These are phyloP conservation scores for Lentinula novae-zelandiae DNA, from an alignment of 1,284 basidiomycete genomes.

Conservation along the genomic window DNA sequence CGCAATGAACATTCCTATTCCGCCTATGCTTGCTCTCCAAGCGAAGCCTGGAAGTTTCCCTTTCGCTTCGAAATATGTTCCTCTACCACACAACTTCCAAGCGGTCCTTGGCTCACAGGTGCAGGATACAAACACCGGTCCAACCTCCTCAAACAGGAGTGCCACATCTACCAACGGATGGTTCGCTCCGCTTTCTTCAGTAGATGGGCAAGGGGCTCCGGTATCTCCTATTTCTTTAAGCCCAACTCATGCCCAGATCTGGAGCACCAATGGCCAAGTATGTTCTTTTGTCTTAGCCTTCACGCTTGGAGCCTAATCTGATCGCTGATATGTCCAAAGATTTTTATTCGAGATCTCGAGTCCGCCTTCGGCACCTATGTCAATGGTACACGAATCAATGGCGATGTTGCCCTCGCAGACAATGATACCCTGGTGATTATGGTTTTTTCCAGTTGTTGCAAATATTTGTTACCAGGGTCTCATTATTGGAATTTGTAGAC, in stretches of 20 bases:
- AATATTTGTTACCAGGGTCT: constrained; percentile 10
- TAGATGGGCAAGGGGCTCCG: background rate
- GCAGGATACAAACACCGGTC: constrained; percentile 12
- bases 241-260: constrained; percentile 38
- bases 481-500: constrained; percentile 23
- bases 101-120: constrained; percentile 31
- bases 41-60: constrained; percentile 38
- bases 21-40: constrained; percentile 28
- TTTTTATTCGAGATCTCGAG: constrained; percentile 40
- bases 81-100: constrained; percentile 27
- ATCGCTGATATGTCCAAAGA: constrained; percentile 22
- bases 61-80: constrained; percentile 37
- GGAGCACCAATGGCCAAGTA: constrained; percentile 39
- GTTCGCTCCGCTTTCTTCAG: constrained; percentile 25
- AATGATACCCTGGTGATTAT: constrained; percentile 37
- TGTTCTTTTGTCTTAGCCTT: background rate
- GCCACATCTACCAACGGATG: constrained; percentile 29
- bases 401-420: constrained; percentile 29
- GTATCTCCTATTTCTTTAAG: constrained; percentile 33
- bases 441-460: background rate
- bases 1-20: constrained; percentile 8
- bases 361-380: constrained; percentile 42
- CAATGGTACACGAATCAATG: constrained; percentile 34
- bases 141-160: constrained; percentile 16
- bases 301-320: background rate